phyloP scores from a whole-genome alignment of 352 stramenopile genomes.

The Phytophthora megakarya region DNA sequence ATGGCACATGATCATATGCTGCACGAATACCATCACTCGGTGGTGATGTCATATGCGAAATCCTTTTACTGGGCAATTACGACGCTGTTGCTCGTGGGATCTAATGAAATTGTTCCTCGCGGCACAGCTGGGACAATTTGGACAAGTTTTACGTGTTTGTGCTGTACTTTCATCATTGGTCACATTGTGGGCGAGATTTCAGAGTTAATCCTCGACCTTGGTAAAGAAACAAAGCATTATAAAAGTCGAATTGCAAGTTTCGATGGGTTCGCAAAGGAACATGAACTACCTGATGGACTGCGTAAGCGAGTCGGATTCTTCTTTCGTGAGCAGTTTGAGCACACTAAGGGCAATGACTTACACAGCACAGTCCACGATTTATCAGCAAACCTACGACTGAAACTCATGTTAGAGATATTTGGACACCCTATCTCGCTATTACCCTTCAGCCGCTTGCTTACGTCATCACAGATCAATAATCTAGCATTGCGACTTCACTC shows the following conservation, averaged over 20 bases:
- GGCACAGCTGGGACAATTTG: conserved; percentile 54
- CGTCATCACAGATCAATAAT: conserved; percentile 66
- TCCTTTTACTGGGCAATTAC: conserved; percentile 80
- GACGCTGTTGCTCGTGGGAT: conserved; percentile 64
- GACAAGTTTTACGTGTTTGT: conserved; percentile 60
- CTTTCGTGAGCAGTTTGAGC: conserved; percentile 61
- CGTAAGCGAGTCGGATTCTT: conserved; percentile 63
- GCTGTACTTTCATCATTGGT: conserved; percentile 76
- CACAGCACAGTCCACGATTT: conserved; percentile 62
- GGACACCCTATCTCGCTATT: conserved; percentile 49
- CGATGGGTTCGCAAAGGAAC: conserved; percentile 72
- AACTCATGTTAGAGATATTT: conserved; percentile 80
- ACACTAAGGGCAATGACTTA: conserved; percentile 53
- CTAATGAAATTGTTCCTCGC: conserved; percentile 58
- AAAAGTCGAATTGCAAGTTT: conserved; percentile 75
- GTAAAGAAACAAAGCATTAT: conserved; percentile 75
- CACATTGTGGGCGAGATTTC: conserved; percentile 77
- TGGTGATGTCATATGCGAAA: conserved; percentile 57
- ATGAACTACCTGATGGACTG: conserved; percentile 50
- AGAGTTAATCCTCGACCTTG: conserved; percentile 74
- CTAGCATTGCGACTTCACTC: conserved; percentile 62
- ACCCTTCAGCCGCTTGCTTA: conserved; percentile 65
- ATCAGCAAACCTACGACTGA: conserved; percentile 68
- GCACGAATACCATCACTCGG: conserved; percentile 58
- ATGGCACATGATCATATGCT: conserved; percentile 63